Conservation (phyloP, 495 filamentous ascomycete genomes). For the Aspergillus asperescens region DNA sequence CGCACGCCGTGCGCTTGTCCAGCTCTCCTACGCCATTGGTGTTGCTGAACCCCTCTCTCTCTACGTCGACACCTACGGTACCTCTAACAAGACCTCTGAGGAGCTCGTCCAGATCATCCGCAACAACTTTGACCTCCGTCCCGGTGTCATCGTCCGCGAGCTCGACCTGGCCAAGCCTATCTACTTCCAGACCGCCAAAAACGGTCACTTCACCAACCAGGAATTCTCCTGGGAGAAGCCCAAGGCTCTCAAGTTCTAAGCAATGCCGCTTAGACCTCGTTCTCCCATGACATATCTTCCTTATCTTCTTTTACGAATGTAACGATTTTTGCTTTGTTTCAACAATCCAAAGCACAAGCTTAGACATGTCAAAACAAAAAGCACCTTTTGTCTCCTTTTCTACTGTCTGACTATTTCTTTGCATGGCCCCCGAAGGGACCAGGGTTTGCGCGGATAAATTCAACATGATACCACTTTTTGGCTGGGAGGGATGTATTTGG, state of each 20-base stretch:
- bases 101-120: slow-evolving; percentile 91
- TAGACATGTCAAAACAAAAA: slow-evolving; percentile 40
- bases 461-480: slow-evolving; percentile 53
- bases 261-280: slow-evolving; percentile 13
- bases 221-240: slow-evolving; percentile 97
- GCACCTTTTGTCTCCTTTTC: slow-evolving; percentile 24
- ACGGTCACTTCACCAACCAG: slow-evolving; percentile 99
- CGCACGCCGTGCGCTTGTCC: slow-evolving; percentile 85
- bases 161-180: slow-evolving; percentile 92
- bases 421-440: slow-evolving; percentile 37
- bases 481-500: slow-evolving; percentile 44
- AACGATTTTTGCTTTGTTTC: slow-evolving; percentile 55
- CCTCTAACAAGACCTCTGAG: slow-evolving; percentile 76
- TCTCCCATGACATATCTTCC: slow-evolving; percentile 11
- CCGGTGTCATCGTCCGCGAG: slow-evolving; percentile 97
- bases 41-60: slow-evolving; percentile 92
- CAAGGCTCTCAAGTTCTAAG: slow-evolving; percentile 84
- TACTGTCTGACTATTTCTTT: slow-evolving; percentile 34
- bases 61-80: slow-evolving; percentile 58
- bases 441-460: slow-evolving; percentile 48
- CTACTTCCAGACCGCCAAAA: slow-evolving; percentile 98
- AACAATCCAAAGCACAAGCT: slow-evolving; percentile 54
- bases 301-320: slow-evolving; percentile 42
- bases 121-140: slow-evolving; percentile 93
- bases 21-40: slow-evolving; percentile 98